Percentiles rank a stretch among this genome's conserved stretches.
phyloP scores from a whole-genome alignment of 2,329 filamentous ascomycete species.

The Fusarium sp. region DNA sequence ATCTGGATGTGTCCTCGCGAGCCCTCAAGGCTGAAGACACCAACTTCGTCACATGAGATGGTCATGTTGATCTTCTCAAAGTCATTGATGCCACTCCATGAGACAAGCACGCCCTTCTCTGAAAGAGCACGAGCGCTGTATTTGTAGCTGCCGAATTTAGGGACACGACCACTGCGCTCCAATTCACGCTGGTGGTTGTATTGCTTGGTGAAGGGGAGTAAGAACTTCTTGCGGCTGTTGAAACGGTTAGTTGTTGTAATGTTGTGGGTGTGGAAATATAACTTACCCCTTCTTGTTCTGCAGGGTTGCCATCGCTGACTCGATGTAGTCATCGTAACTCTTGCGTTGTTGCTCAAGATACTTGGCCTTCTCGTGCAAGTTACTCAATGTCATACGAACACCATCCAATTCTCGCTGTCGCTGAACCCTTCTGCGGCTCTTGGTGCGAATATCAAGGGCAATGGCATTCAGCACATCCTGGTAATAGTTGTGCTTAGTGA shows the following conservation, averaged over 20 bases:
- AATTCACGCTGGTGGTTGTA: slow-evolving; percentile 99
- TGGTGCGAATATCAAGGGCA: slow-evolving; percentile 94
- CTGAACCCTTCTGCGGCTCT: slow-evolving; percentile 92
- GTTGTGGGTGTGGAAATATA: neutral
- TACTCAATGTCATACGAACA: slow-evolving; percentile 78
- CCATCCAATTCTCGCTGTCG: slow-evolving; percentile 90
- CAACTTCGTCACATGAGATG: slow-evolving; percentile 92
- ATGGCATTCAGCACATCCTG: slow-evolving; percentile 99
- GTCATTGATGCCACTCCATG: slow-evolving; percentile 87
- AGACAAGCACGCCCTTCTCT: slow-evolving; percentile 93
- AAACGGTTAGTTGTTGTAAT: slow-evolving; percentile 31
- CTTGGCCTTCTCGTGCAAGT: slow-evolving; percentile 85
- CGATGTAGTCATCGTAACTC: slow-evolving; percentile 99
- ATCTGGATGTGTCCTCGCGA: slow-evolving; percentile 94
- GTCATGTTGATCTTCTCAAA: slow-evolving; percentile 91
- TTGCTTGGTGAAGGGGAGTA: slow-evolving; percentile 97
- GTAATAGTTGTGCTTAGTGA: slow-evolving; percentile 91
- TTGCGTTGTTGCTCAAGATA: slow-evolving; percentile 96
- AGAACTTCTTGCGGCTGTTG: slow-evolving; percentile 84
- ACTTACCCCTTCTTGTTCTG: slow-evolving; percentile 93
- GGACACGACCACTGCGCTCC: slow-evolving; percentile 89
- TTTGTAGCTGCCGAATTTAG: slow-evolving; percentile 98
- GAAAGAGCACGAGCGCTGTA: slow-evolving; percentile 90
- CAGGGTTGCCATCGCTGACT: slow-evolving; percentile 96
- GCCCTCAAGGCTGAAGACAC: slow-evolving; percentile 92